Evolutionary conservation across 495 filamentous ascomycete species (phyloP), one percentile per base, ranked within the genome.

Genomic region (Letharia lupina): DNA sequence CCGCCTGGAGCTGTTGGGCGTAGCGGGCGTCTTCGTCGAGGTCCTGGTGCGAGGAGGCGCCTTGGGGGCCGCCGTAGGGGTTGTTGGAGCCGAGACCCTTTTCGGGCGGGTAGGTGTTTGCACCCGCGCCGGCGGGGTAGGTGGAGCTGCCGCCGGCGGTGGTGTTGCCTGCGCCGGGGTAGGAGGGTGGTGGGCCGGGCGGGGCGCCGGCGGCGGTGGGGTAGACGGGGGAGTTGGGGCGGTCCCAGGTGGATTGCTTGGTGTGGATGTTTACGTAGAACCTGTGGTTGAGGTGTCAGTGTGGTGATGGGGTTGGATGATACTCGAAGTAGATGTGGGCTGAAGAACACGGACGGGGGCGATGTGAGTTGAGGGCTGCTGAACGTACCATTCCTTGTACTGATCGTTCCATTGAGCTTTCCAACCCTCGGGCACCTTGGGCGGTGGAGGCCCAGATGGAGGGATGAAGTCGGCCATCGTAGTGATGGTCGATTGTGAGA

Each of bases 261-360:
- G 91, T 96, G 73, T 86, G 85, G 65, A 87, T 86, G 76, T 96
- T 91, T 57, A 96, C 86, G 78, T 87, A 96, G 83, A 91, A 96
- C 89, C 90, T 91, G 66, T 37, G 20, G 45, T 39, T 63, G 47
- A 66, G 23, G 66, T 57, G 72, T 72, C 70, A 52, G 48, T 67
- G 69, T 63, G 23, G 52, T 66, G 47, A 18, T 72, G 71, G 41
- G 41, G 67, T 71, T 60, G 45, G 50, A 64, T 48, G 20, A 42
- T 47, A 15, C 40, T 16, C 13, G 13, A 9, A 13, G 37, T 56
- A 20, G 52, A n/a, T 62, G 18, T 10, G 20, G 56, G 39, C 45
- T 45, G 54, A 48, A 62, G 15, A 39, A 37, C 12, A n/a, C 23
- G 23, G 6, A 56, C 1, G 60, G 35, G 33, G 6, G 56, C 11